Evolutionary conservation across 2,329 filamentous ascomycete genomes (phyloP).

Genomic region (Fusarium sp.): DNA sequence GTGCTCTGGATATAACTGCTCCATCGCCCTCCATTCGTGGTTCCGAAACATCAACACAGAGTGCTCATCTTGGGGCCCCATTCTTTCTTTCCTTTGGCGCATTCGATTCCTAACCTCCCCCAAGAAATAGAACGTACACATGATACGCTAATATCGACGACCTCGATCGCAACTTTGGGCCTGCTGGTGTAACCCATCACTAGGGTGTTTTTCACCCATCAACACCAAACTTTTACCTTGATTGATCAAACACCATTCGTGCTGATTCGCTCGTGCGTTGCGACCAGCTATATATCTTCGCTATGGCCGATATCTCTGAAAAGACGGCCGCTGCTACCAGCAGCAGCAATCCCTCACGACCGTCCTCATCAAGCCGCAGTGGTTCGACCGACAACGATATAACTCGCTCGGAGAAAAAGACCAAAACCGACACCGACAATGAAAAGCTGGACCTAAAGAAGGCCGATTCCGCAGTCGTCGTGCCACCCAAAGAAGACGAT

Average conservation of each 20-base stretch:
- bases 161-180: conserved; percentile 8
- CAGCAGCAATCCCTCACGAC: conserved; percentile 44
- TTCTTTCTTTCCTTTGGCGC: not conserved
- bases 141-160: conserved; percentile 23
- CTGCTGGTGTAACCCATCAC: conserved; percentile 8
- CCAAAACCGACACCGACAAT: conserved; percentile 29
- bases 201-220: conserved; percentile 24
- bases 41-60: not conserved
- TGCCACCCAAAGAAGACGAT: conserved; percentile 54
- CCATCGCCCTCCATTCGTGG: not conserved
- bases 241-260: not conserved
- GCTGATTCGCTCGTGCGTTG: not conserved
- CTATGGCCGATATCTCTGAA: conserved; percentile 47
- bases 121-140: conserved; percentile 5
- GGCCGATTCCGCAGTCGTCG: conserved; percentile 61
- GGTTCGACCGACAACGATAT: conserved; percentile 53
- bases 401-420: conserved; percentile 28
- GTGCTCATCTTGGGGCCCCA: conserved; percentile 9
- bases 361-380: conserved; percentile 56
- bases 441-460: conserved; percentile 55
- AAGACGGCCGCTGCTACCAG: conserved; percentile 46
- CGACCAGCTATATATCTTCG: conserved; percentile 6
- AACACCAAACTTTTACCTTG: not conserved
- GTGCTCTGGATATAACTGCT: conserved; percentile 19
- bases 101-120: conserved; percentile 5